Base-by-base conservation (phyloP, 306 rosid species). In the Castanea mollissima region DNA sequence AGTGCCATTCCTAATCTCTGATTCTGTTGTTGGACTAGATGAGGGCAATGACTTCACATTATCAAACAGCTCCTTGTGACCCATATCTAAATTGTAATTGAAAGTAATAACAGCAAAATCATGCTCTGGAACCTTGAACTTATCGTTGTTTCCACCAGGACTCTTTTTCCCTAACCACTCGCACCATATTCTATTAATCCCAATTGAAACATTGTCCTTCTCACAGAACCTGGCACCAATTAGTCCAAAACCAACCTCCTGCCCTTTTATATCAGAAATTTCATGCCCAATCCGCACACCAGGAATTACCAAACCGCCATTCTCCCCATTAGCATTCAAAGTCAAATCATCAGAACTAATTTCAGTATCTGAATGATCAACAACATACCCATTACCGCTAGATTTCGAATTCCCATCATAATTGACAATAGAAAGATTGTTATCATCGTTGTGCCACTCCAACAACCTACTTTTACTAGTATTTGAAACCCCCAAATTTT, bases 171-270 rank as follows among this genome's bases (percentile, higher is more conserved):
- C 98, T 76, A 92, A 80, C 99, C 99, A 94, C 83, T 94, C 97
- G 29, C 99, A 94, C 99, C 99, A 94, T 70, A 94, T 85, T 79
- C 97, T 87, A 81, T 83, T 82, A 71, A 91, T 78, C 55, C 88
- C 91, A 83, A 25, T 79, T 25, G 69, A 82, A 3, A 84, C 32
- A 19, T 73, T 73, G 76, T 76, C 88, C 71, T 87, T 89, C 84
- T 90, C 90, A 57, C 31, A 73, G 82, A 92, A 85, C 76, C 97
- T 91, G 8, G 92, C 97, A 70, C 95, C 82, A 79, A 94, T 86
- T 85, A 80, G 87, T 60, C 97, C 98, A 73, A 23, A 71, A 9
- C 98, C 98, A 49, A 87, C 81, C 56, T 85, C 87, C 84, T 58
- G 86, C 38, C 55, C 90, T 81, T 78, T 83, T 55, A 92, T 79